phyloP scores from a whole-genome alignment of 1,284 basidiomycete species.

The Ustilago sp. region DNA sequence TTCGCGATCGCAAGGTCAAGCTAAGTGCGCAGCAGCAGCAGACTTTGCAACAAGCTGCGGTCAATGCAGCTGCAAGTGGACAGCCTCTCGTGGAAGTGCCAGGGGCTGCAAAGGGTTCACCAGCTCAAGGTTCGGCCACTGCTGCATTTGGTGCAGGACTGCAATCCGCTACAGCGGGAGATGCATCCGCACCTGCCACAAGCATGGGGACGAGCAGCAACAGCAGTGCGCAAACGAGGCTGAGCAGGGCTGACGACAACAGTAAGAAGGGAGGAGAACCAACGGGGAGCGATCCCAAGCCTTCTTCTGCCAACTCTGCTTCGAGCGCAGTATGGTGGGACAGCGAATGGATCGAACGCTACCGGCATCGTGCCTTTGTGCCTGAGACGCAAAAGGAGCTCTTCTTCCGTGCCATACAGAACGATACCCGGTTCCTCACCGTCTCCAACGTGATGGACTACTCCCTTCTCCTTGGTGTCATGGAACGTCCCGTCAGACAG shows the following conservation, averaged over 20 bases:
- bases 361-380: constrained; percentile 52
- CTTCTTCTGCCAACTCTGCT: constrained; percentile 5
- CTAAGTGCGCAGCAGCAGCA: constrained; percentile 46
- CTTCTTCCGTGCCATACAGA: constrained; percentile 54
- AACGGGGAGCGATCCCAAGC: constrained; percentile 7
- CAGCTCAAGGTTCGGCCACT: constrained; percentile 27
- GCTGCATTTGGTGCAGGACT: constrained; percentile 25
- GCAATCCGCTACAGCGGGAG: constrained; percentile 9
- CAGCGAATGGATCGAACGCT: constrained; percentile 54
- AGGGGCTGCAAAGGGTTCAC: constrained; percentile 26
- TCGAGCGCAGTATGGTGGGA: constrained; percentile 55
- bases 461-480: constrained; percentile 63
- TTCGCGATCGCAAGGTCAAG: constrained; percentile 58
- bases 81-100: constrained; percentile 32
- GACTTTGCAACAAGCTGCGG: constrained; percentile 28
- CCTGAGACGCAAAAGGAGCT: constrained; percentile 55
- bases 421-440: constrained; percentile 61
- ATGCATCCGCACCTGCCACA: neutral
- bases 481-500: constrained; percentile 38
- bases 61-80: constrained; percentile 16
- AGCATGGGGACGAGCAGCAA: neutral
- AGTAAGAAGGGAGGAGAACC: neutral
- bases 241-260: constrained; percentile 5
- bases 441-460: constrained; percentile 66
- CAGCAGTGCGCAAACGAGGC: constrained; percentile 12